A percentile compares a stretch with the other conserved stretches of the same genome.
phyloP scores from a whole-genome alignment of 257 asterid genomes.

The Solanum medicagineum region DNA sequence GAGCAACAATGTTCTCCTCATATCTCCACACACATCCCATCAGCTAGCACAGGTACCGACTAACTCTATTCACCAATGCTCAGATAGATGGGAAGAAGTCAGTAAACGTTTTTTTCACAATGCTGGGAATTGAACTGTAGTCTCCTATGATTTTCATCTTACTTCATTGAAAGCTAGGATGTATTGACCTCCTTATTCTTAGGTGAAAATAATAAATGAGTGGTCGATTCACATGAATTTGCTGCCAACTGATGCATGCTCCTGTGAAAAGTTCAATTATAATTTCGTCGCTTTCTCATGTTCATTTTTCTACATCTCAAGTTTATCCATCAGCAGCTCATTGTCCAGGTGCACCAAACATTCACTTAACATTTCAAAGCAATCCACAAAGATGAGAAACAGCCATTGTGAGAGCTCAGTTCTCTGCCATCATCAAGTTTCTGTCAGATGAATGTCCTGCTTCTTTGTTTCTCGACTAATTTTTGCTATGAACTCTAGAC shows the following conservation, averaged over 20 bases:
- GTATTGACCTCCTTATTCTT: not conserved
- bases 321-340: not conserved
- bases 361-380: not conserved
- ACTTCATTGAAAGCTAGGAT: not conserved
- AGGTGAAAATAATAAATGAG: not conserved
- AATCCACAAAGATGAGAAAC: not conserved
- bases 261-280: not conserved
- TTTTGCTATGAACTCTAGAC: not conserved
- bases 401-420: not conserved
- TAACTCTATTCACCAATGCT: not conserved
- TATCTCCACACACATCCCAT: not conserved
- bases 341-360: not conserved
- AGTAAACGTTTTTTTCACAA: not conserved
- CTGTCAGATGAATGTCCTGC: not conserved
- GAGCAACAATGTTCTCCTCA: not conserved
- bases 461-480: not conserved
- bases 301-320: not conserved
- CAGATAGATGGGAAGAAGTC: not conserved
- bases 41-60: not conserved
- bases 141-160: not conserved
- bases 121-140: not conserved
- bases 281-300: not conserved
- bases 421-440: not conserved
- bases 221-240: not conserved
- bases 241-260: not conserved